A percentile compares a stretch with the other conserved stretches of the same genome.
Conservation (phyloP, 1,284 basidiomycete genomes). For the Ustilago esculenta region DNA sequence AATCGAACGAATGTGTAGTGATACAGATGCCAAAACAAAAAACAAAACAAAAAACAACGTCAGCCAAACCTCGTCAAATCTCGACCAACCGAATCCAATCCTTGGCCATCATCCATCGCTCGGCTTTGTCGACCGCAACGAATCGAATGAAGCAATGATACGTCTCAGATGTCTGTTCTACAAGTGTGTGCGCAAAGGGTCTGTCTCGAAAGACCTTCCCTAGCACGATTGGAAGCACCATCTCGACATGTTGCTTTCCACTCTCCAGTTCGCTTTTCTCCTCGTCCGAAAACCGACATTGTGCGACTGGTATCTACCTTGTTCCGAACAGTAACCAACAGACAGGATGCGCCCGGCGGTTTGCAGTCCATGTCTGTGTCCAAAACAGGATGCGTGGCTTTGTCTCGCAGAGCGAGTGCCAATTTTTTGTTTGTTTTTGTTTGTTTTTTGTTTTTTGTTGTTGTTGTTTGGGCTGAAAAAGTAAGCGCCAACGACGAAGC, state of each 20-base stretch:
- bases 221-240: conserved; percentile 16
- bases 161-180: conserved; percentile 55
- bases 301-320: conserved; percentile 20
- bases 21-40: conserved; percentile 6
- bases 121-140: background rate
- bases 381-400: no score
- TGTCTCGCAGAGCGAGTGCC: background rate
- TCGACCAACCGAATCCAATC: no score
- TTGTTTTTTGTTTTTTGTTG: no score
- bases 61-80: background rate
- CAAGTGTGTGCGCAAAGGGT: conserved; percentile 35
- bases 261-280: no score
- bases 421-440: no score
- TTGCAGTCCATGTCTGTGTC: no score
- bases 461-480: no score
- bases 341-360: conserved; percentile 13
- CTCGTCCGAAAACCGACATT: no score
- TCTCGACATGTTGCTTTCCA: conserved; percentile 13
- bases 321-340: conserved; percentile 17
- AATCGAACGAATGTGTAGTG: no score
- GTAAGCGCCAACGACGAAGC: background rate
- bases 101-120: no score
- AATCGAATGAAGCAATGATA: background rate
- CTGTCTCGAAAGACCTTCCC: conserved; percentile 22
- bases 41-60: background rate